Percentiles rank a stretch among this genome's conserved stretches.
These are phyloP conservation scores for Hibiscus mutabilis DNA, from an alignment of 345 rosid genomes.

Conservation along the genomic window DNA sequence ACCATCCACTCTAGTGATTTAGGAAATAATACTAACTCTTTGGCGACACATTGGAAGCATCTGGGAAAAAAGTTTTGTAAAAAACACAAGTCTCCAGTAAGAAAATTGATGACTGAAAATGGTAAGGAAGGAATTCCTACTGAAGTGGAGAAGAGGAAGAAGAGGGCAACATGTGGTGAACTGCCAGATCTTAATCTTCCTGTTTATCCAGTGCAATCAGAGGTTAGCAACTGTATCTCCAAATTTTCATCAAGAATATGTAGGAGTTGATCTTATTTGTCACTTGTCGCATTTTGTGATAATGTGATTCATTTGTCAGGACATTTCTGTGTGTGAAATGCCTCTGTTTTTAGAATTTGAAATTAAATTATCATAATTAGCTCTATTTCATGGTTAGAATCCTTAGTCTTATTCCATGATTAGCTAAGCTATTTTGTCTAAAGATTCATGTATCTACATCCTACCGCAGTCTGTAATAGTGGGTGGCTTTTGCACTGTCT, in stretches of 20 bases:
- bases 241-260: conserved; percentile 4
- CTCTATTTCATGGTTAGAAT: background rate
- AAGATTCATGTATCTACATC: background rate
- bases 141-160: conserved; percentile 14
- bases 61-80: conserved; percentile 12
- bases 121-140: conserved; percentile 10
- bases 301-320: background rate
- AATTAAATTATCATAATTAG: background rate
- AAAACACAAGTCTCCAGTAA: conserved; percentile 10
- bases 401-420: background rate
- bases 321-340: background rate
- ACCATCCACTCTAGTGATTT: conserved; percentile 9
- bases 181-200: conserved; percentile 36
- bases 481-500: background rate
- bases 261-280: background rate
- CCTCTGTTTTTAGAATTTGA: background rate
- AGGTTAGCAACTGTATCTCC: conserved; percentile 12
- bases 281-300: background rate
- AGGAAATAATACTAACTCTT: conserved; percentile 10
- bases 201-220: conserved; percentile 16
- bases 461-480: background rate
- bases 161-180: conserved; percentile 16
- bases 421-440: background rate
- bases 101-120: conserved; percentile 6
- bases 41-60: conserved; percentile 9